A percentile compares a stretch with the other conserved stretches of the same genome.
phyloP scores from a whole-genome alignment of 164 flowering plant genomes.

The Sedum album region DNA sequence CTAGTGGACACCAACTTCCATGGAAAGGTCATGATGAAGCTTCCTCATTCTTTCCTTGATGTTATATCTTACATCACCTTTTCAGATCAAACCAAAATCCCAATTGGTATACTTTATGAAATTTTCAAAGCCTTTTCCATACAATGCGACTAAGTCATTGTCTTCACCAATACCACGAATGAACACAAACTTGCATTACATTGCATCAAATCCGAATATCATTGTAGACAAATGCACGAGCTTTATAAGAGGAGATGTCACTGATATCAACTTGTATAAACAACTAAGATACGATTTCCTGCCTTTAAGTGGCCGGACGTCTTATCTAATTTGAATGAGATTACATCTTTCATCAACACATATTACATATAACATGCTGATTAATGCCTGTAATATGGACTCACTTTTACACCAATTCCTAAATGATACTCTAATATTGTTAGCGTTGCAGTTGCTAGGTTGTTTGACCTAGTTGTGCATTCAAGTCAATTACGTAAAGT shows the following conservation, averaged over 20 bases:
- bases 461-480: too few species aligned
- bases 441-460: too few species aligned
- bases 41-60: slow-evolving; percentile 3
- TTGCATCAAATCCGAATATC: neutral
- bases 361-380: too few species aligned
- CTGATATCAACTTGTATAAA: neutral
- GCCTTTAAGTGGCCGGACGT: too few species aligned
- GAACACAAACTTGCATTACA: neutral
- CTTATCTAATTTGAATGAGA: too few species aligned
- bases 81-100: neutral
- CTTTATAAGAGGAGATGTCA: neutral
- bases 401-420: too few species aligned
- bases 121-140: neutral
- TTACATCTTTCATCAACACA: too few species aligned
- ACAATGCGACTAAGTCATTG: neutral
- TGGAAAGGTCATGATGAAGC: neutral
- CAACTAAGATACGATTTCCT: too few species aligned
- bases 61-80: neutral
- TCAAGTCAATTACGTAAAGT: too few species aligned
- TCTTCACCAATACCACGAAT: neutral
- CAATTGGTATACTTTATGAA: neutral
- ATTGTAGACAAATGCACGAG: neutral
- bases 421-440: too few species aligned
- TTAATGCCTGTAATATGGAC: too few species aligned
- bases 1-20: neutral